Evolutionary conservation across 371 early-diverging fungal genomes (phyloP).

Genomic region (Mucor irregularis): DNA sequence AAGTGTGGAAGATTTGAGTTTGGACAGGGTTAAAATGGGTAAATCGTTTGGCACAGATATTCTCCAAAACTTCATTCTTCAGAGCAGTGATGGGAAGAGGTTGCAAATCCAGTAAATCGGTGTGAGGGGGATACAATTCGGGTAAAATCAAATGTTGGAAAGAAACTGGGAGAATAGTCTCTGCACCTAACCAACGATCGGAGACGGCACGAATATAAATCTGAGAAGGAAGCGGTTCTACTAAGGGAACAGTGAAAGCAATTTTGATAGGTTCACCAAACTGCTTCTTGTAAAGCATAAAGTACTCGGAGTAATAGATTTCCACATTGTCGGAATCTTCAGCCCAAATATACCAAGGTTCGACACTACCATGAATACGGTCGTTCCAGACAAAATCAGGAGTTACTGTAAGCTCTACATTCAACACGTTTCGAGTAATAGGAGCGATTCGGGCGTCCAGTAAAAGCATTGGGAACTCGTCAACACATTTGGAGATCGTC

Average conservation of each 20-base stretch:
- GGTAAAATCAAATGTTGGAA: constrained; percentile 90
- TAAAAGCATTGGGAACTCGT: constrained; percentile 83
- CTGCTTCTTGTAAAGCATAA: constrained; percentile 51
- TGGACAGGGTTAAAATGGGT: constrained; percentile 98
- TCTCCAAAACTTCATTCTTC: constrained; percentile 77
- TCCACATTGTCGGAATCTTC: constrained; percentile 74
- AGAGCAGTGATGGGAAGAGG: constrained; percentile 88
- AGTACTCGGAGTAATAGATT: constrained; percentile 59
- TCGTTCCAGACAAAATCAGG: constrained; percentile 94
- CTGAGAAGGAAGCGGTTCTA: constrained; percentile 87
- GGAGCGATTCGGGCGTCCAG: constrained; percentile 85
- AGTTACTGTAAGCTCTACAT: constrained; percentile 74
- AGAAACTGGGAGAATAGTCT: constrained; percentile 82
- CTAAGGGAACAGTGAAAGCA: constrained; percentile 85
- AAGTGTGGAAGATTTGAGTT: constrained; percentile 95
- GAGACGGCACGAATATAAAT: constrained; percentile 88
- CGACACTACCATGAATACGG: constrained; percentile 80
- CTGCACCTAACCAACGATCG: constrained; percentile 94
- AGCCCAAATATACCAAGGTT: constrained; percentile 96
- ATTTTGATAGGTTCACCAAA: constrained; percentile 65
- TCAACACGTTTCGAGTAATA: constrained; percentile 88
- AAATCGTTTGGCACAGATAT: constrained; percentile 78
- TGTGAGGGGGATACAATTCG: constrained; percentile 77
- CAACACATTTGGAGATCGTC: constrained; percentile 70
- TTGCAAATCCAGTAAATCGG: constrained; percentile 86